A percentile compares a stretch with the other conserved stretches of the same genome.
phyloP scores from a whole-genome alignment of 371 early-diverging fungal species.

The Chytridium lagenaria region DNA sequence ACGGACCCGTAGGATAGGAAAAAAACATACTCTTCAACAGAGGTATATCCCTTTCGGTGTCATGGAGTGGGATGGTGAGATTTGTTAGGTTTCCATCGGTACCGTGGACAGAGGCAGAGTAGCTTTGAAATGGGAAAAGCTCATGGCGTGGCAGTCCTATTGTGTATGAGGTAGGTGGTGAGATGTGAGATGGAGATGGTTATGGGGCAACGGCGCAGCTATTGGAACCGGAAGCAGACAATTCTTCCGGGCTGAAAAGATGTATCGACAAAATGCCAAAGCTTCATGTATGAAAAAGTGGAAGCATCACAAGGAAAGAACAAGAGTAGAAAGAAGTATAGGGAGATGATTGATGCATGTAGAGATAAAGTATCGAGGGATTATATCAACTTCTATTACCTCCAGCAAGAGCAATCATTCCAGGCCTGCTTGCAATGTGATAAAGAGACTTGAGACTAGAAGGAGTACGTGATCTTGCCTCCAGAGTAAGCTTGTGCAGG shows the following conservation, averaged over 20 bases:
- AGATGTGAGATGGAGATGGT: too few species aligned
- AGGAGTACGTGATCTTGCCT: conserved; percentile 15
- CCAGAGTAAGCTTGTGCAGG: background rate
- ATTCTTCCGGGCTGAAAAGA: too few species aligned
- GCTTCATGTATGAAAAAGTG: too few species aligned
- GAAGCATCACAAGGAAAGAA: too few species aligned
- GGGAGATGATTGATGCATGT: too few species aligned
- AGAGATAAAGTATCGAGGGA: too few species aligned
- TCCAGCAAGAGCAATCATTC: conserved; percentile 19
- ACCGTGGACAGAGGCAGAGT: background rate
- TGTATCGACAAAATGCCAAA: too few species aligned
- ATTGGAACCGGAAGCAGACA: too few species aligned
- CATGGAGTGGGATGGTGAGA: background rate
- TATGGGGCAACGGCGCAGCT: too few species aligned
- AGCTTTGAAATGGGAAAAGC: background rate
- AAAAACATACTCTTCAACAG: background rate
- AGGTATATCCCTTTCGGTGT: background rate
- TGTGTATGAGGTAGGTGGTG: too few species aligned
- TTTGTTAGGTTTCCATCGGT: background rate
- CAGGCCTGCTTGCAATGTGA: conserved; percentile 3
- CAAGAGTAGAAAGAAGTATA: too few species aligned
- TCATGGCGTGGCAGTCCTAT: background rate
- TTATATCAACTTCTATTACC: background rate
- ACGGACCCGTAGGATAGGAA: background rate
- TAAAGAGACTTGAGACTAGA: conserved; percentile 16